Evolutionary conservation across 1,284 basidiomycete species (phyloP), one percentile per base, ranked within the genome.

Genomic region (Serendipita sp.): DNA sequence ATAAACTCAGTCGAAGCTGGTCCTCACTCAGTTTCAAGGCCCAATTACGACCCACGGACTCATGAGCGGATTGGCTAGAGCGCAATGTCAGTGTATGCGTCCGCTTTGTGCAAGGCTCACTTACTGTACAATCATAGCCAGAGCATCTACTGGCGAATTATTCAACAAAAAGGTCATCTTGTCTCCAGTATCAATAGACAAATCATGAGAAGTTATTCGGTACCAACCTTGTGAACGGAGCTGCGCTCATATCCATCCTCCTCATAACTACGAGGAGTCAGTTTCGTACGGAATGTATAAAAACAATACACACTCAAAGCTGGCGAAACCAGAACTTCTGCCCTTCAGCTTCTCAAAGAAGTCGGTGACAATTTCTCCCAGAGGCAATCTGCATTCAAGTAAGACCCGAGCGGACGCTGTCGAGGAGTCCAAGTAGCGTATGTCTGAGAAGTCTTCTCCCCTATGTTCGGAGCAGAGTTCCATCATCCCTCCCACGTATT

Each of bases 301-400:
- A n/a, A 58, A 50, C 63, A 60, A 53, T 3, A 78, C 84, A 68
- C 66, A 91, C 87, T 95, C 92, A 70, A 95, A 93, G 69, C 88
- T 91, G 6, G 92, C 92, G 71, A 93, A 95, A 26, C 92, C 92
- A 2, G 91, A 93, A 69, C 89, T 93, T 55, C 86, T 80, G 72
- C 87, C 86, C 74, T 97, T 97, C 63, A 97, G 78, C 68, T 88
- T 84, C 69, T 93, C 90, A 71, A 94, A 96, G 73, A 97, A 97
- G 72, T 91, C 85, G 1, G 89, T 91, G 3, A 97, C 91, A 63
- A 97, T 90, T 73, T 94, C 92, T 68, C 83, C 84, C 65, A 97
- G 76, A 6, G 93, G 93, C n/a, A 97, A 72, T 3, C 77, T 79
- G 68, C 91, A 93, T 17, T 82, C 86, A 67, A 96, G 73, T 60